phyloP scores from a whole-genome alignment of 2,329 filamentous ascomycete species.

The Stagonosporopsis cucurbitacearum region DNA sequence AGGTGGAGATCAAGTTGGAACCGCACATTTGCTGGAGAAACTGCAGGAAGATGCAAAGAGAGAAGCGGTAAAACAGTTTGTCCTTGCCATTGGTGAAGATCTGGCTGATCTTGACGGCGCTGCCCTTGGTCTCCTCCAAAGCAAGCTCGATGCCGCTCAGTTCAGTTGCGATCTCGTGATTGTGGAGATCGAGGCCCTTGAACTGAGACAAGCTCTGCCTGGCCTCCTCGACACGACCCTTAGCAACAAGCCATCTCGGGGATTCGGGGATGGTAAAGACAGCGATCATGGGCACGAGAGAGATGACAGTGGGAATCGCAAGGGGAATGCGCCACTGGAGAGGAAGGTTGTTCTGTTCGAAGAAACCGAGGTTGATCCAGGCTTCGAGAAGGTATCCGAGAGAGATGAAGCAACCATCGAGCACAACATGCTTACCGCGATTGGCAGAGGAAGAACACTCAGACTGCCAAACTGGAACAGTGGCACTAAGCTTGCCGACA shows the following conservation, averaged over 20 bases:
- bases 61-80: slow-evolving; percentile 67
- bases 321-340: slow-evolving; percentile 73
- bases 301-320: slow-evolving; percentile 66
- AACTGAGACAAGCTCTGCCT: slow-evolving; percentile 52
- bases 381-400: slow-evolving; percentile 55
- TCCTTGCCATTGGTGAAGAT: slow-evolving; percentile 64
- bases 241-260: slow-evolving; percentile 71
- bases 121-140: slow-evolving; percentile 58
- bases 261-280: slow-evolving; percentile 76
- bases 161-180: slow-evolving; percentile 65
- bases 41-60: slow-evolving; percentile 58
- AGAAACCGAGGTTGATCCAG: slow-evolving; percentile 62
- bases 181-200: slow-evolving; percentile 48
- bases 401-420: slow-evolving; percentile 56
- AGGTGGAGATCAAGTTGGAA: slow-evolving; percentile 58
- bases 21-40: slow-evolving; percentile 61
- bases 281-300: slow-evolving; percentile 59
- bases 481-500: slow-evolving; percentile 53
- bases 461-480: slow-evolving; percentile 57
- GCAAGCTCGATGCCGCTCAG: slow-evolving; percentile 66
- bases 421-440: slow-evolving; percentile 50
- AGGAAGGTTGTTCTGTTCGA: slow-evolving; percentile 62
- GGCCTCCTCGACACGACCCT: slow-evolving; percentile 70
- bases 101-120: slow-evolving; percentile 67
- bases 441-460: slow-evolving; percentile 50